phyloP scores from a whole-genome alignment of 2,329 filamentous ascomycete genomes.

The Aspergillus sp. region DNA sequence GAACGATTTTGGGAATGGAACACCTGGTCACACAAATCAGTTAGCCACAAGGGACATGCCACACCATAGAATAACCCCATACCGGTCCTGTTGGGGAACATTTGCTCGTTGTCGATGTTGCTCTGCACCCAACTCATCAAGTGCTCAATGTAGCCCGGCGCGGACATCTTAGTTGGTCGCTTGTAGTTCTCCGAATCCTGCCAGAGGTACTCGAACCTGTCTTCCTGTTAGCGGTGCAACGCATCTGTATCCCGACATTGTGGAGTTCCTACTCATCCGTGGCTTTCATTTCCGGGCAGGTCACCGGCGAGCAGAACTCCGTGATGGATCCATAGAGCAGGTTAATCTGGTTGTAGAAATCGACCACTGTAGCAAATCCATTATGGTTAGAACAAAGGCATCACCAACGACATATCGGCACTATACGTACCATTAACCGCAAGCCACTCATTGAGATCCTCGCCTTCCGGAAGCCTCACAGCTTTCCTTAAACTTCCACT shows the following conservation, averaged over 20 bases:
- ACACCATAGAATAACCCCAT: constrained; percentile 14
- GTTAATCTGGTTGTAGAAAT: constrained; percentile 99
- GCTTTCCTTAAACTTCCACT: constrained; percentile 93
- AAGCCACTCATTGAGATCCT: constrained; percentile 96
- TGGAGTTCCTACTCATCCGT: constrained; percentile 68
- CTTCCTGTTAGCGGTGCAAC: constrained; percentile 6
- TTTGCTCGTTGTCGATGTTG: constrained; percentile 88
- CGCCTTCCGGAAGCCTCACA: constrained; percentile 91
- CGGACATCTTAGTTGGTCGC: constrained; percentile 94
- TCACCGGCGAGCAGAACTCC: constrained; percentile 95
- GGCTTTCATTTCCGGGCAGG: constrained; percentile 99
- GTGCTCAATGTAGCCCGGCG: constrained; percentile 95
- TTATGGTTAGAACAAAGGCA: not conserved
- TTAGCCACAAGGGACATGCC: not conserved
- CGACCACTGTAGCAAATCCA: constrained; percentile 63
- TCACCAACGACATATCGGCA: constrained; percentile 6
- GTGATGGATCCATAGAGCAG: constrained; percentile 97
- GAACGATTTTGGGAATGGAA: constrained; percentile 92
- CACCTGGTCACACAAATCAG: constrained; percentile 46
- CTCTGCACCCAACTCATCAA: constrained; percentile 94
- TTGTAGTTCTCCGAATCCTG: constrained; percentile 93
- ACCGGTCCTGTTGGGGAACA: constrained; percentile 92
- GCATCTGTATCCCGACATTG: constrained; percentile 15
- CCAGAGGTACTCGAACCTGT: constrained; percentile 96
- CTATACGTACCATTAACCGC: constrained; percentile 76